phyloP scores from a whole-genome alignment of 306 rosid genomes.

The Albizia julibrissin region DNA sequence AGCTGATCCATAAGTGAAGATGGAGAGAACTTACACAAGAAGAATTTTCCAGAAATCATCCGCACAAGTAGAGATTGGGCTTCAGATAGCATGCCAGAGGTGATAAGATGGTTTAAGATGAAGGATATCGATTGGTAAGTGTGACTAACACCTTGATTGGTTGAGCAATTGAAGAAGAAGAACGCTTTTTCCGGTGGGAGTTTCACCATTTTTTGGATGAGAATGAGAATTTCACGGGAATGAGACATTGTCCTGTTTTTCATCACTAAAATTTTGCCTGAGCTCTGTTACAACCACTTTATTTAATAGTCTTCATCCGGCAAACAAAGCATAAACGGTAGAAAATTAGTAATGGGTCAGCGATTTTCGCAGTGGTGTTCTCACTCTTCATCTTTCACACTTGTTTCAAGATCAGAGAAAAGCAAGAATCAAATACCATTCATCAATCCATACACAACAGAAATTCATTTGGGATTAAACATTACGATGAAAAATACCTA shows the following conservation, averaged over 20 bases:
- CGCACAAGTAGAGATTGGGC: slow-evolving; percentile 58
- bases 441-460: background rate
- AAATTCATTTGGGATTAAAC: background rate
- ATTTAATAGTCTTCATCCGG: background rate
- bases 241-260: slow-evolving; percentile 42
- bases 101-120: slow-evolving; percentile 49
- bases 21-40: slow-evolving; percentile 43
- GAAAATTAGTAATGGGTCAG: background rate
- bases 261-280: background rate
- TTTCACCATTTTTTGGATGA: slow-evolving; percentile 69
- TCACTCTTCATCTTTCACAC: background rate
- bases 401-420: background rate
- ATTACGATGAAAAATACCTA: background rate
- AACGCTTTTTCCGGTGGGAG: slow-evolving; percentile 57
- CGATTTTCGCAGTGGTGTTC: background rate
- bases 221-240: slow-evolving; percentile 42
- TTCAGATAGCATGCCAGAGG: slow-evolving; percentile 41
- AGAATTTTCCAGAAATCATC: slow-evolving; percentile 53
- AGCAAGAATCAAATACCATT: background rate
- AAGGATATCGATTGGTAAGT: slow-evolving; percentile 51
- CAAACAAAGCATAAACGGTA: background rate
- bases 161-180: slow-evolving; percentile 46
- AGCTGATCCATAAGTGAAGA: slow-evolving; percentile 51
- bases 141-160: slow-evolving; percentile 47
- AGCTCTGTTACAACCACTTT: background rate